Conservation (phyloP, 352 stramenopile species). For the Phytophthora sp. region DNA sequence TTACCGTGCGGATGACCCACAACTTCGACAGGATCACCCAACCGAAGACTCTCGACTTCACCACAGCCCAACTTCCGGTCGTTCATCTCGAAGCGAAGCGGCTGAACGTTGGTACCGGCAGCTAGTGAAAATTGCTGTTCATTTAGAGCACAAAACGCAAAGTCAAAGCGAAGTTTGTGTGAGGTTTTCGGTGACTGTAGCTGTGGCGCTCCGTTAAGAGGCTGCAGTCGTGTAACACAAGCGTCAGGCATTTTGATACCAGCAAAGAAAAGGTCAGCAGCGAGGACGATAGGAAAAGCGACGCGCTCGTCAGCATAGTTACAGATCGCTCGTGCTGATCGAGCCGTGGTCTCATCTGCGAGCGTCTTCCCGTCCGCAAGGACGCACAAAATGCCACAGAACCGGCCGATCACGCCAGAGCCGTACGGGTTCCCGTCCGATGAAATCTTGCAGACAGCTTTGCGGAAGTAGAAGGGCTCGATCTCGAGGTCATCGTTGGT, state of each 20-base stretch:
- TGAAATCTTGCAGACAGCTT: constrained; percentile 65
- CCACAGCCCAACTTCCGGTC: constrained; percentile 68
- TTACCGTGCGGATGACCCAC: constrained; percentile 69
- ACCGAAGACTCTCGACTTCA: constrained; percentile 28
- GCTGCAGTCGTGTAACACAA: constrained; percentile 9
- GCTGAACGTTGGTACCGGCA: constrained; percentile 50
- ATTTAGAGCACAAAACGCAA: constrained; percentile 64
- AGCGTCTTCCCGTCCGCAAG: constrained; percentile 59
- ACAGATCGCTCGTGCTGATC: constrained; percentile 50
- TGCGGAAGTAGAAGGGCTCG: constrained; percentile 69
- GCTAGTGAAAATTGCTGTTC: constrained; percentile 54
- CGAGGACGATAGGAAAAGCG: constrained; percentile 56
- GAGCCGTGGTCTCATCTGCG: constrained; percentile 42
- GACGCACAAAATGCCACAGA: constrained; percentile 57
- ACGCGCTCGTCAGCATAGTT: constrained; percentile 55
- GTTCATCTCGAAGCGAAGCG: constrained; percentile 56
- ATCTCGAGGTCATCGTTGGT: constrained; percentile 61
- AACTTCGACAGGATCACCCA: constrained; percentile 49
- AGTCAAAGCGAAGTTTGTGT: constrained; percentile 29
- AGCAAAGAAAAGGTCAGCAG: constrained; percentile 58
- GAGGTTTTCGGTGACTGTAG: constrained; percentile 19
- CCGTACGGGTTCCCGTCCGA: constrained; percentile 52
- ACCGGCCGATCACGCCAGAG: constrained; percentile 55
- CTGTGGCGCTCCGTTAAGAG: constrained; percentile 12
- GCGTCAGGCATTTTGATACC: constrained; percentile 36